These are phyloP conservation scores for Jamesozyma hellenica DNA, from an alignment of 805 yeast species.

Conservation along the genomic window DNA sequence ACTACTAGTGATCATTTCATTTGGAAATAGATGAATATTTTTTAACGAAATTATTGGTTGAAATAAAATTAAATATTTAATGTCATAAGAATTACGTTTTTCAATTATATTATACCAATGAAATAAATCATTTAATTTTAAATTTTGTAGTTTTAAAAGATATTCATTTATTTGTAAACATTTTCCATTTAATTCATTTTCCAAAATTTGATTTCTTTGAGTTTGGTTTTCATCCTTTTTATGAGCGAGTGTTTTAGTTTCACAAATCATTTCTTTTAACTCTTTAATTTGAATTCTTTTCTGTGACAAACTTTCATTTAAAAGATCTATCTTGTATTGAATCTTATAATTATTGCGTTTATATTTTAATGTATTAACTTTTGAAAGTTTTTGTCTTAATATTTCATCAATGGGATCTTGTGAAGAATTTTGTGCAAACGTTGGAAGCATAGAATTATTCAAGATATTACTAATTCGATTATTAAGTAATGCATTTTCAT, in stretches of 20 bases:
- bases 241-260: not conserved
- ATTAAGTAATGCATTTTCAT: constrained; percentile 9
- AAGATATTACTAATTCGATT: constrained; percentile 15
- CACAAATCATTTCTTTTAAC: not conserved
- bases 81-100: constrained; percentile 12
- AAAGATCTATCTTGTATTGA: not conserved
- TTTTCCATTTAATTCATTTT: not conserved
- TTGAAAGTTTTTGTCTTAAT: not conserved
- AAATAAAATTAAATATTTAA: constrained; percentile 19
- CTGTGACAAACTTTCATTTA: not conserved
- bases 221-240: not conserved
- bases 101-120: constrained; percentile 17
- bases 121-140: constrained; percentile 8
- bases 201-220: not conserved
- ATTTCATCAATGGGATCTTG: not conserved
- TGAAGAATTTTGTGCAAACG: not conserved
- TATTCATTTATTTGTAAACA: not conserved
- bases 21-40: constrained; percentile 15
- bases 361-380: not conserved
- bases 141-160: constrained; percentile 6
- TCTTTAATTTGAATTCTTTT: constrained; percentile 1
- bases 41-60: constrained; percentile 21
- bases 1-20: constrained; percentile 13
- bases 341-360: not conserved
- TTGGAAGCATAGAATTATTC: constrained; percentile 6